Evolutionary conservation across 352 stramenopile species (phyloP).

Genomic region (Phytopythium kandeliae): DNA sequence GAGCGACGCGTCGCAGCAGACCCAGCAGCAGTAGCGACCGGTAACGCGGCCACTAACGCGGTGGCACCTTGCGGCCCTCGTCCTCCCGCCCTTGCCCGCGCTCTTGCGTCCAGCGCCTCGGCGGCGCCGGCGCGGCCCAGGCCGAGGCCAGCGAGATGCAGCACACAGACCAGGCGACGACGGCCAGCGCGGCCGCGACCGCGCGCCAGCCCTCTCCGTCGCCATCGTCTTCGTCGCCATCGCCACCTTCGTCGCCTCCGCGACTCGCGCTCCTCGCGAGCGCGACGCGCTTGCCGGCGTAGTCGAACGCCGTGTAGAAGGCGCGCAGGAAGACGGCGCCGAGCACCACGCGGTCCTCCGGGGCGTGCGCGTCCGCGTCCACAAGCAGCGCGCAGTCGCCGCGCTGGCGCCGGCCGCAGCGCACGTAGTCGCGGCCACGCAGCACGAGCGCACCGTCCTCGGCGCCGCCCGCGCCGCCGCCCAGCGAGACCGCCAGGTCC

Average conservation of each 20-base stretch:
- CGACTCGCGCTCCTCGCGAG: too few species aligned
- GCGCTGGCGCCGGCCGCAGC: neutral
- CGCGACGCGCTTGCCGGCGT: neutral
- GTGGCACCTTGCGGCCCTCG: too few species aligned
- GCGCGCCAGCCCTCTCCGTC: too few species aligned
- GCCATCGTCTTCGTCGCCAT: too few species aligned
- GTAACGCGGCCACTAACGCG: too few species aligned
- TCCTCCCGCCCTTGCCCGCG: too few species aligned
- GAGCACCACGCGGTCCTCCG: neutral
- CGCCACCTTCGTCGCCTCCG: too few species aligned
- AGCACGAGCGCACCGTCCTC: neutral
- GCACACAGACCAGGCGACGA: too few species aligned
- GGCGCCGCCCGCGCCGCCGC: neutral
- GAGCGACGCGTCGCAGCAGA: slow-evolving; percentile 6
- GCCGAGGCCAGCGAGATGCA: too few species aligned
- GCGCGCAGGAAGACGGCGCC: slow-evolving; percentile 2
- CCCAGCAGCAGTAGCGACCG: slow-evolving; percentile 5
- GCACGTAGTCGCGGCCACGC: neutral
- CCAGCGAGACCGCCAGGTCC: neutral
- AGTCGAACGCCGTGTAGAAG: slow-evolving; percentile 5
- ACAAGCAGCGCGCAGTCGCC: neutral
- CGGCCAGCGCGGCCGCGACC: neutral
- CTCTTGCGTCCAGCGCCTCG: too few species aligned
- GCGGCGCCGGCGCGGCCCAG: too few species aligned
- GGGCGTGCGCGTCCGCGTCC: neutral